Base-by-base conservation (phyloP, 495 filamentous ascomycete species). In the Trichoderma reesei region DNA sequence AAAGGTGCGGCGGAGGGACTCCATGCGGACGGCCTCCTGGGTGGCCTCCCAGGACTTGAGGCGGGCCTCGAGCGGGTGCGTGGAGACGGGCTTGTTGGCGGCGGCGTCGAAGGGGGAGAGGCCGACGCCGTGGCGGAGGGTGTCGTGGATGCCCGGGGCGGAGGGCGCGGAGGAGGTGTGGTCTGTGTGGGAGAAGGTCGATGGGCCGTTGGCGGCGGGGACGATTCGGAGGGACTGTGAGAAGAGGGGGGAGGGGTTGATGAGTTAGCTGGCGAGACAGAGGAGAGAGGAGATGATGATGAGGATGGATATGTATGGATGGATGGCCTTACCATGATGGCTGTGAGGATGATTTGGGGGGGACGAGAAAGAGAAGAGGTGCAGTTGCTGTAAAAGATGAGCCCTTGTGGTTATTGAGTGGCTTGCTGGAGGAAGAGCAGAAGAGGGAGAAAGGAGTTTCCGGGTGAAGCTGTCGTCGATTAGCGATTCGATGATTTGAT, bases 1-100 rank as follows among this genome's bases (percentile, higher is more conserved):
- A 74, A 88, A 97, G 39, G 87, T 84, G 63, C 91, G 89, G 56
- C 91, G 84, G 72, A 96, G 83, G 39, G 81, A 75, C 77, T 92
- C 86, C 91, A 95, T 95, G 79, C 93, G 92, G 73, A 96, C 72
- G 5, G 76, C 72, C 70, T 96, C 88, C 74, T 96, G 93, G 63
- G 92, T 96, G 41, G 85, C 79, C 69, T 84, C 80, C 93, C 93
- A 98, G 59, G 83, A 77, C 74, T 86, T 80, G 62, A 98, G 87
- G 64, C 93, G 90, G 46, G 90, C 76, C 77, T 98, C 94, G 67
- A 98, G 90, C 0, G 93, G 93, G 84, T 98, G 93, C 6, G 87
- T 77, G 42, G 88, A 91, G 48, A 77, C 69, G 5, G 84, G 76
- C 56, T 75, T 59, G 48, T 69, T 69, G 11, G 68, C 36, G 33